A percentile compares a stretch with the other conserved stretches of the same genome.
Evolutionary conservation across 2,329 filamentous ascomycete genomes (phyloP).

Genomic region (Cladophialophora chaetospira): DNA sequence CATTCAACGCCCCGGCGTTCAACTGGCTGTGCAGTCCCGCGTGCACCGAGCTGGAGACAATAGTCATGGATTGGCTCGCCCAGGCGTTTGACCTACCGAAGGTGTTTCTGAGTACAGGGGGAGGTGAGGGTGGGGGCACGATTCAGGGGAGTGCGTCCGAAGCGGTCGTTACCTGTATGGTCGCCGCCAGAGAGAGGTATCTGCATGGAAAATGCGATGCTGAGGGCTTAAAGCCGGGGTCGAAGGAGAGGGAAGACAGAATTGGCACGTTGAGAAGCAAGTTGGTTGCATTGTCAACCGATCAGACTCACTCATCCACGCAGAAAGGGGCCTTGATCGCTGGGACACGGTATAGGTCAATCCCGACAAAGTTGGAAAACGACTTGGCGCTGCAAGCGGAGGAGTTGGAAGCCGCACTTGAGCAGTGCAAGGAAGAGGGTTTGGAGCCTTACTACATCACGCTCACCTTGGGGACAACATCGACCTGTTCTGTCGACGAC

Average conservation of each 20-base stretch:
- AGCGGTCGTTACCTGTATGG: slow-evolving; percentile 81
- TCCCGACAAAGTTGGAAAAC: slow-evolving; percentile 64
- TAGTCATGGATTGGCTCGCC: slow-evolving; percentile 90
- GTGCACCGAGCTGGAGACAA: slow-evolving; percentile 88
- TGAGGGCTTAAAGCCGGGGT: slow-evolving; percentile 48
- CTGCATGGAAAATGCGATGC: slow-evolving; percentile 61
- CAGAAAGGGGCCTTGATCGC: slow-evolving; percentile 86
- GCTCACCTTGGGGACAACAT: slow-evolving; percentile 80
- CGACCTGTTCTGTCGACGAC: slow-evolving; percentile 84
- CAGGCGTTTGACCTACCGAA: slow-evolving; percentile 72
- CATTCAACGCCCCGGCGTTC: slow-evolving; percentile 88
- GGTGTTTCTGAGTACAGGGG: slow-evolving; percentile 71
- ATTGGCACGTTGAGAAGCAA: slow-evolving; percentile 66
- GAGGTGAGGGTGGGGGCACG: slow-evolving; percentile 74
- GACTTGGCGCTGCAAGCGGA: slow-evolving; percentile 71
- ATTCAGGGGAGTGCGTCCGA: slow-evolving; percentile 91
- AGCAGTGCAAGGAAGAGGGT: slow-evolving; percentile 66
- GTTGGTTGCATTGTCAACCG: slow-evolving; percentile 78
- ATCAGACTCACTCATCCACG: slow-evolving; percentile 78
- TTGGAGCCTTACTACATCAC: slow-evolving; percentile 86
- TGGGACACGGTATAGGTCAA: slow-evolving; percentile 75
- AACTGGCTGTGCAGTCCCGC: slow-evolving; percentile 96
- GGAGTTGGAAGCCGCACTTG: slow-evolving; percentile 63
- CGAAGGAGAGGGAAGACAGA: slow-evolving; percentile 67
- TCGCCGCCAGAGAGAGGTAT: slow-evolving; percentile 81